Conservation (phyloP, 208 protist genomes). For the Phytomonas sp. region DNA sequence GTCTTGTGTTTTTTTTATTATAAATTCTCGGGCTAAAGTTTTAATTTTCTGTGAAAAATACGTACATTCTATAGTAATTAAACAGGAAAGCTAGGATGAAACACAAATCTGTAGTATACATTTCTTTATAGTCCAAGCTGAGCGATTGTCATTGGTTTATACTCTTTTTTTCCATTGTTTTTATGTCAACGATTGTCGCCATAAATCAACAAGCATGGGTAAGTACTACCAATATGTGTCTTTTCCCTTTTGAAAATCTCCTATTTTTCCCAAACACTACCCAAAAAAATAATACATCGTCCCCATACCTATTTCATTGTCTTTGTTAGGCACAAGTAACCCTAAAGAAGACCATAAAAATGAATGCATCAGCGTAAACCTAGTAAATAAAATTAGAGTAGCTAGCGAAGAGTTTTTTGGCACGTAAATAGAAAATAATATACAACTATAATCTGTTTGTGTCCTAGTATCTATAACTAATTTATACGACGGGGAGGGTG, state of each 20-base stretch:
- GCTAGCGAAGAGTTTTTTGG: neutral
- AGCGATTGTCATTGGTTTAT: neutral
- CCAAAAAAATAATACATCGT: neutral
- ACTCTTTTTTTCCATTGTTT: neutral
- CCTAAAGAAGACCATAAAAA: neutral
- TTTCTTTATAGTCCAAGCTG: constrained; percentile 3
- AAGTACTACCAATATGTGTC: neutral
- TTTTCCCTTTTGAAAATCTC: neutral
- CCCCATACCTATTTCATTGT: neutral
- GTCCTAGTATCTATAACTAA: neutral
- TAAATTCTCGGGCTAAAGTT: neutral
- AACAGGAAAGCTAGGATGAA: neutral
- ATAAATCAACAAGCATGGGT: neutral
- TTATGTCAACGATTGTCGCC: neutral
- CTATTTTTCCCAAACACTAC: neutral
- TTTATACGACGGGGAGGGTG: neutral
- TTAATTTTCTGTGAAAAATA: neutral
- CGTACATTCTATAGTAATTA: constrained; percentile 4
- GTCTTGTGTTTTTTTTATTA: constrained; percentile 3
- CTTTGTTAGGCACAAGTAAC: neutral
- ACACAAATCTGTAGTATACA: constrained; percentile 9
- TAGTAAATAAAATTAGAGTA: neutral
- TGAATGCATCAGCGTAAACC: neutral
- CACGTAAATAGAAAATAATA: neutral
- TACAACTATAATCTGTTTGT: neutral